Conservation (phyloP, 768 basidiomycete genomes). For the Podaxis sp. region DNA sequence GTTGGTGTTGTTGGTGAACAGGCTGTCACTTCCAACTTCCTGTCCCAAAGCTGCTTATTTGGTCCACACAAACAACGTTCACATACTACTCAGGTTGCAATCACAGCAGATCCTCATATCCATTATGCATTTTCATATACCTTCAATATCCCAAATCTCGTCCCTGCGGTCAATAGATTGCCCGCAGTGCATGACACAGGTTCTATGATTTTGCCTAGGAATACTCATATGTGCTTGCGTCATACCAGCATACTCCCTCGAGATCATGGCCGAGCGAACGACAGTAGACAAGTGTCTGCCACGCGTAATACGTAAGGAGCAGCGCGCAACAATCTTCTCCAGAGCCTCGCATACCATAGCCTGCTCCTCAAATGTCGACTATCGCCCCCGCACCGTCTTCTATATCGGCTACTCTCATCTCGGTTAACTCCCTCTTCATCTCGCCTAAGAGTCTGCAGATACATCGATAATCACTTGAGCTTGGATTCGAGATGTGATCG, state of each 20-base stretch:
- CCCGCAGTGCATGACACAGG: neutral
- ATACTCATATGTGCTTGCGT: neutral
- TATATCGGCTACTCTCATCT: slow-evolving; percentile 5
- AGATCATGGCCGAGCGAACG: neutral
- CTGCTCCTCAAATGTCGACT: neutral
- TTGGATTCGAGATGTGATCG: neutral
- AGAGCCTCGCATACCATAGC: neutral
- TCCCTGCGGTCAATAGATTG: neutral
- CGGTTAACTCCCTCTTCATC: slow-evolving; percentile 3
- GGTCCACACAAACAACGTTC: neutral
- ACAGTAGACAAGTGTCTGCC: neutral
- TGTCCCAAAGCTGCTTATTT: neutral
- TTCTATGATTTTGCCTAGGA: neutral
- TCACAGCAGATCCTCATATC: too few relatives aligned
- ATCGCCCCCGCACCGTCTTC: neutral
- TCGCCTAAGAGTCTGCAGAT: slow-evolving; percentile 1
- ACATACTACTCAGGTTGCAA: neutral
- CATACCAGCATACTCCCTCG: neutral
- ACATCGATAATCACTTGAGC: neutral
- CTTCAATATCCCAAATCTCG: too few relatives aligned
- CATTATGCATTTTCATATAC: too few relatives aligned
- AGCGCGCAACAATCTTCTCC: neutral
- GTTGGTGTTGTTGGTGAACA: neutral
- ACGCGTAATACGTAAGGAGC: neutral
- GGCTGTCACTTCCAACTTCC: neutral